These are phyloP conservation scores for Talaromyces funiculosus DNA, from an alignment of 2,329 filamentous ascomycete genomes.

Conservation along the genomic window DNA sequence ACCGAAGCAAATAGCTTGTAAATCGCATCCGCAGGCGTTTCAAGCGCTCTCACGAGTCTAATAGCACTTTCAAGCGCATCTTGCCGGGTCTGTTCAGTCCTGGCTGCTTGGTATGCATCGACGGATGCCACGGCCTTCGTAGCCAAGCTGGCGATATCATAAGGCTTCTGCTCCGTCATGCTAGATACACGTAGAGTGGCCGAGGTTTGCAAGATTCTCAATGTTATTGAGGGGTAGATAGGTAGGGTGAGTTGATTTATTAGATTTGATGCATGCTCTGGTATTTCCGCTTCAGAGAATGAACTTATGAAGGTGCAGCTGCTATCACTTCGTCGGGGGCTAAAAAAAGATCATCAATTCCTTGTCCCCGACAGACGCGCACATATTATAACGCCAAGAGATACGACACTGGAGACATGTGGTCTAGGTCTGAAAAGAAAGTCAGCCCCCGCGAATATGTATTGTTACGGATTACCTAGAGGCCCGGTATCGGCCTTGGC, in stretches of 20 bases:
- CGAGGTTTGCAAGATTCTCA: not conserved
- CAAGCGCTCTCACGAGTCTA: conserved; percentile 17
- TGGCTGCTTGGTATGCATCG: conserved; percentile 12
- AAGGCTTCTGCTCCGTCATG: not conserved
- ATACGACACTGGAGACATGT: not conserved
- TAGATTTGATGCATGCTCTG: not conserved
- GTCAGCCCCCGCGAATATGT: not conserved
- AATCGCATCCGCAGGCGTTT: conserved; percentile 19
- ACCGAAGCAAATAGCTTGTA: conserved; percentile 15
- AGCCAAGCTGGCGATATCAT: not conserved
- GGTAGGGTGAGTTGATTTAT: not conserved
- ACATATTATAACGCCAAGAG: not conserved
- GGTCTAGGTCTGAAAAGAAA: not conserved
- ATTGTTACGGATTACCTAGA: not conserved
- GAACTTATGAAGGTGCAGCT: not conserved
- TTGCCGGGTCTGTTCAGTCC: conserved; percentile 13
- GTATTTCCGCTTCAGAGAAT: not conserved
- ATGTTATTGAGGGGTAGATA: not conserved
- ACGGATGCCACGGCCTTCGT: conserved; percentile 5
- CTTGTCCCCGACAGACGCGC: no score
- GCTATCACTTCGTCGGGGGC: not conserved
- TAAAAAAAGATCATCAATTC: not conserved
- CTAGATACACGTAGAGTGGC: not conserved
- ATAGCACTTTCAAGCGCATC: conserved; percentile 17
- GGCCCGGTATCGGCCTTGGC: not conserved